Base-by-base conservation (phyloP, 495 filamentous ascomycete genomes). In the Tuber aestivum region DNA sequence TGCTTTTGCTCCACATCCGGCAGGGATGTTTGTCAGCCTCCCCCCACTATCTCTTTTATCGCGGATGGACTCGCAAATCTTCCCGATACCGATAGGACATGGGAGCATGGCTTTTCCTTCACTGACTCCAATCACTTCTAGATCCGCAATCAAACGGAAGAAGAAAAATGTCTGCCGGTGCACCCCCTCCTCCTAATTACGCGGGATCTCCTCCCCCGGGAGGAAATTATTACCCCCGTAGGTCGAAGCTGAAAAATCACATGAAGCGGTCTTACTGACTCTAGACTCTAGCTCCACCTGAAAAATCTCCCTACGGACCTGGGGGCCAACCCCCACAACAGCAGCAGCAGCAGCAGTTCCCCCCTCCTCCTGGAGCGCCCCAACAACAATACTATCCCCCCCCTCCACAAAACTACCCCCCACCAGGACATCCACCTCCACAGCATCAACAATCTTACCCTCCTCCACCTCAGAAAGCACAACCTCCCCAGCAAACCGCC, bases 371-470 rank as follows among this genome's bases (percentile, higher is more conserved):
- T 70, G 27, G 72, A 80, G 42, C 72, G 79, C 73, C 76, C 70
- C 82, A 83, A 23, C 83, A 85, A 74, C 83, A 83, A 61, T 81
- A 75, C 74, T 86, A 85, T 71, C 84, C 84, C 41, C 83, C 83
- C 42, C 83, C 84, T 68, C 84, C 85, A 10, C 78, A 70, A n/a
- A n/a, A 70, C 3, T 85, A 83, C 73, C 81, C 82, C 12, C 84
- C 83, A 75, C 83, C 85, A 41, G 85, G 45, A 2, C 77, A 84
- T 41, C 76, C 61, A 74, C 80, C 71, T 61, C 82, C 72, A 65
- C 85, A 79, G 61, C 84, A 85, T 42, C 86, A 86, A 74, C 86
- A 86, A 61, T 81, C 76, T 76, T 84, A 80, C 27, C 82, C 84
- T 8, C 83, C 86, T 71, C 85, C 86, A 1, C 83, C 79, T 32